These are phyloP conservation scores for Lignosus rhinocerotis DNA, from an alignment of 1,284 basidiomycete genomes.

Conservation along the genomic window DNA sequence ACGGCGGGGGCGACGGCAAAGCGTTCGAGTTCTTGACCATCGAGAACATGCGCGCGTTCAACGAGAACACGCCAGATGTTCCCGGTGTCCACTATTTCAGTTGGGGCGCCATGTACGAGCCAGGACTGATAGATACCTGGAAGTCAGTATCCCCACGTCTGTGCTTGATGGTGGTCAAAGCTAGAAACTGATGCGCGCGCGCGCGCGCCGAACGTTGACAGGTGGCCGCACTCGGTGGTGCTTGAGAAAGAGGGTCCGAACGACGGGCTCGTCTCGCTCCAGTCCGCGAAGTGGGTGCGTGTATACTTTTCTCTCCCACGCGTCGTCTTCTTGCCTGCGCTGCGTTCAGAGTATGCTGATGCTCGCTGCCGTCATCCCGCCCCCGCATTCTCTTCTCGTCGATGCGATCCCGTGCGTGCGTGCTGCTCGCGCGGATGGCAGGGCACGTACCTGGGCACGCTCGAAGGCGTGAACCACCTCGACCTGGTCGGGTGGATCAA, in stretches of 20 bases:
- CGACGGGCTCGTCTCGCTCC: conserved; percentile 86
- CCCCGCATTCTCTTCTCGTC: not conserved
- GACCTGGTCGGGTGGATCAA: conserved; percentile 89
- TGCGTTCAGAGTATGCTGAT: not conserved
- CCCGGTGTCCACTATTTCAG: conserved; percentile 84
- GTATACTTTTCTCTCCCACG: conserved; percentile 2
- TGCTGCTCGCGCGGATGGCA: conserved; percentile 28
- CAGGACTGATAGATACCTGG: conserved; percentile 88
- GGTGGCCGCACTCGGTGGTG: conserved; percentile 83
- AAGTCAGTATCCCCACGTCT: conserved; percentile 45
- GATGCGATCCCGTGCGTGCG: not conserved
- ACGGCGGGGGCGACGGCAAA: conserved; percentile 87
- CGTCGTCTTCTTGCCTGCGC: not conserved
- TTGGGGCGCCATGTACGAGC: conserved; percentile 90
- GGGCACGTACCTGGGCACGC: conserved; percentile 85
- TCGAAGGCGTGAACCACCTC: conserved; percentile 89
- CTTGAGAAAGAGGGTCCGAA: conserved; percentile 90
- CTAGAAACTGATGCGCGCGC: conserved; percentile 1
- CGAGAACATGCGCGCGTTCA: conserved; percentile 88
- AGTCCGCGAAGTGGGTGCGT: conserved; percentile 79
- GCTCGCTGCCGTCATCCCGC: not conserved
- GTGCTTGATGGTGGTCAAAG: conserved; percentile 4
- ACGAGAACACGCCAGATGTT: conserved; percentile 79
- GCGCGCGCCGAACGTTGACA: conserved; percentile 21
- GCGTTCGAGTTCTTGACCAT: conserved; percentile 88